A percentile compares a stretch with the other conserved stretches of the same genome.
Evolutionary conservation across 176 grass and related monocot species (phyloP).

Genomic region (Oryza meyeriana): DNA sequence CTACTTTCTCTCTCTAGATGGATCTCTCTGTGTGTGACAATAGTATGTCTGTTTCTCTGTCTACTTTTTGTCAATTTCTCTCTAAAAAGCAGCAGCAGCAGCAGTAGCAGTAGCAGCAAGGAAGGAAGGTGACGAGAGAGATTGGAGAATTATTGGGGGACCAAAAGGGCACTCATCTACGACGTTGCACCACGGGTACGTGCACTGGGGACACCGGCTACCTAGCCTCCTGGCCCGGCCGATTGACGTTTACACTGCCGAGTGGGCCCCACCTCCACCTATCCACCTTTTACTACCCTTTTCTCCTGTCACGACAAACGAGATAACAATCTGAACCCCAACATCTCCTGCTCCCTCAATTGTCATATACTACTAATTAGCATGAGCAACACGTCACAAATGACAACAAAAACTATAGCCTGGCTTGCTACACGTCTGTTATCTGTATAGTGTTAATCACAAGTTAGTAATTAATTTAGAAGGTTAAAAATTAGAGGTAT

Average conservation of each 20-base stretch:
- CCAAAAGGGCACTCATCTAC: constrained; percentile 34
- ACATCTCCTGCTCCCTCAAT: background rate
- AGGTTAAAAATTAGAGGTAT: no score
- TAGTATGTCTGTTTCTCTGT: constrained; percentile 31
- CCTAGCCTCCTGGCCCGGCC: background rate
- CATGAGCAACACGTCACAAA: no score
- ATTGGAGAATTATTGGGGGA: constrained; percentile 44
- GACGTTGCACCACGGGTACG: constrained; percentile 34
- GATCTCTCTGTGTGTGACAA: constrained; percentile 3
- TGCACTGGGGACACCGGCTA: constrained; percentile 37
- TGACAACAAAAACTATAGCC: no score
- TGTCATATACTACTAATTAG: background rate
- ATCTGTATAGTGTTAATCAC: no score
- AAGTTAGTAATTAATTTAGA: no score
- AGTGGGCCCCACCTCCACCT: background rate
- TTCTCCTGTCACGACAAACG: background rate
- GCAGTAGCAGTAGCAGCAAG: no score
- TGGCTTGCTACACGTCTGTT: no score
- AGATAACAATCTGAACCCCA: constrained; percentile 28
- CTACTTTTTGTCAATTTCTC: constrained; percentile 17
- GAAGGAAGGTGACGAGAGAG: background rate
- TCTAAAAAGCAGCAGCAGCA: constrained; percentile 6
- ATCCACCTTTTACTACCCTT: background rate
- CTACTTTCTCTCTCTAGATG: background rate
- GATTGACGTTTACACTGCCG: background rate